These are phyloP conservation scores for Beauveria bassiana DNA, from an alignment of 2,329 filamentous ascomycete species.

Conservation along the genomic window DNA sequence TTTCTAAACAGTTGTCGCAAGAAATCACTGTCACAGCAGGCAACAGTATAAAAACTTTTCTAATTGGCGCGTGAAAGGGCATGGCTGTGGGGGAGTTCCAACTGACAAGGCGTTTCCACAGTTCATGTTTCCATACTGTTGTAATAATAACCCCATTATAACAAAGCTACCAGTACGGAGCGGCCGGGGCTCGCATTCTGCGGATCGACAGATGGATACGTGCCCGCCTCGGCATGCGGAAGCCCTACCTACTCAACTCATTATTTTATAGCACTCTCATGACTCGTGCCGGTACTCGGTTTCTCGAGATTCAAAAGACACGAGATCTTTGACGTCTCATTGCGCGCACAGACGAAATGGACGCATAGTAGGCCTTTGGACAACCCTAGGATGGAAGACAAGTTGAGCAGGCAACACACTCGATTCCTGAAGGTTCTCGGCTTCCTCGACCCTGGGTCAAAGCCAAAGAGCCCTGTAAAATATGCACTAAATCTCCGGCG, in stretches of 20 bases:
- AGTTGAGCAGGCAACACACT: not conserved
- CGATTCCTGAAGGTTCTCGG: not conserved
- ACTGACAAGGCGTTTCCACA: not conserved
- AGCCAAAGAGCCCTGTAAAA: not conserved
- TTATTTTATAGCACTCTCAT: too few species aligned
- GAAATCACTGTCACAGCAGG: not conserved
- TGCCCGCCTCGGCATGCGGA: too few species aligned
- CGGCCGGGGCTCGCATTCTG: not conserved
- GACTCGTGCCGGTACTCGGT: too few species aligned
- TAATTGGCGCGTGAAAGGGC: not conserved
- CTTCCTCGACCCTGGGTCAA: not conserved
- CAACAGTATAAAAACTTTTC: constrained; percentile 4
- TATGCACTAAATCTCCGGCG: not conserved
- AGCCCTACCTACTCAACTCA: too few species aligned
- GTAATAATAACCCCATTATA: too few species aligned
- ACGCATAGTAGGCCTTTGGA: too few species aligned
- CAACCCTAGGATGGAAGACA: too few species aligned
- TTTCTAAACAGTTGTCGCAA: not conserved
- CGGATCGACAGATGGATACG: not conserved
- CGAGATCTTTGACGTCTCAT: too few species aligned
- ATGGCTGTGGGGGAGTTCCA: not conserved
- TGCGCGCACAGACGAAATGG: too few species aligned
- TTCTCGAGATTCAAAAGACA: too few species aligned
- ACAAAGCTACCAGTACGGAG: not conserved
- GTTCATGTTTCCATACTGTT: not conserved